These are phyloP conservation scores for Hymenoscyphus salicellus DNA, from an alignment of 2,329 filamentous ascomycete genomes.

Conservation along the genomic window DNA sequence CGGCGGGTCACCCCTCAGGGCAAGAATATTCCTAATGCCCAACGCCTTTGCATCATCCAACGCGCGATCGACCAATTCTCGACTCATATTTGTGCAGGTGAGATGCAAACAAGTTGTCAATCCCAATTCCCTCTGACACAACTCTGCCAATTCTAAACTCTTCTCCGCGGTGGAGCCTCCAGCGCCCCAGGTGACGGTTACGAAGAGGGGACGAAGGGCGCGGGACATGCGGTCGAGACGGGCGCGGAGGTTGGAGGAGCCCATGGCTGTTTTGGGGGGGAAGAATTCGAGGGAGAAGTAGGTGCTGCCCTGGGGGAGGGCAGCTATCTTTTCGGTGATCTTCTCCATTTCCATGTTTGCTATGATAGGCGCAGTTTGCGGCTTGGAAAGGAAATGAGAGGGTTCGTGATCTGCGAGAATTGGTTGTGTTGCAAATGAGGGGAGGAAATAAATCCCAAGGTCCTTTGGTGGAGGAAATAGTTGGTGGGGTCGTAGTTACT, in stretches of 20 bases:
- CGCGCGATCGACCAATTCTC: slow-evolving; percentile 78
- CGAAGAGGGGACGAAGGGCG: slow-evolving; percentile 85
- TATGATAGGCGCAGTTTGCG: not conserved
- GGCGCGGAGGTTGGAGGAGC: slow-evolving; percentile 87
- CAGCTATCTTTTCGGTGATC: slow-evolving; percentile 93
- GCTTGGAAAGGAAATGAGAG: not conserved
- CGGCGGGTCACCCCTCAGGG: slow-evolving; percentile 86
- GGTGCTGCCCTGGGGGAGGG: slow-evolving; percentile 72
- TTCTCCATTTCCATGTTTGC: slow-evolving; percentile 53
- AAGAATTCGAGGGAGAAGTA: slow-evolving; percentile 99
- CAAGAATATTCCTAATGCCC: slow-evolving; percentile 90
- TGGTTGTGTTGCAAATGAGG: not conserved
- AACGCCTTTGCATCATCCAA: slow-evolving; percentile 86
- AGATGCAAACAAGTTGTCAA: slow-evolving; percentile 94
- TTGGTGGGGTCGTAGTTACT: not conserved
- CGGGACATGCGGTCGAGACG: slow-evolving; percentile 94
- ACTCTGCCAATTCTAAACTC: slow-evolving; percentile 88
- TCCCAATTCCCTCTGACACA: slow-evolving; percentile 87
- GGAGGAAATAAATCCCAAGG: not conserved
- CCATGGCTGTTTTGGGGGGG: slow-evolving; percentile 94
- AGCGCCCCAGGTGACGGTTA: slow-evolving; percentile 97
- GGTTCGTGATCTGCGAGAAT: not conserved
- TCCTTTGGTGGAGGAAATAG: not conserved
- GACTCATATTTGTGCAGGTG: slow-evolving; percentile 97
- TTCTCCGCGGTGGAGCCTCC: slow-evolving; percentile 89